phyloP scores from a whole-genome alignment of 1,284 basidiomycete species.

The Cerrena zonata region DNA sequence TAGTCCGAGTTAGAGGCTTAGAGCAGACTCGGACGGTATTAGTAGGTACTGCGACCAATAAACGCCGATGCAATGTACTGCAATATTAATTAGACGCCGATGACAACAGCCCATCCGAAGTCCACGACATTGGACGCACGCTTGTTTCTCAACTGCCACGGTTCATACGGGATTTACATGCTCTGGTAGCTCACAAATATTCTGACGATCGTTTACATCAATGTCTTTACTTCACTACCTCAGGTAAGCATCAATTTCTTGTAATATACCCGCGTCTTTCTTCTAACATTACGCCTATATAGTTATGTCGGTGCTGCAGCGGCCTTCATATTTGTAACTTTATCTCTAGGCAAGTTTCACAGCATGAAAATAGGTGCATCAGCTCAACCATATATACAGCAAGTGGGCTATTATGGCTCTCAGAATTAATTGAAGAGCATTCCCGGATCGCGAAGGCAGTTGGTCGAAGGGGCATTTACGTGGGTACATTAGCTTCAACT shows the following conservation, averaged over 20 bases:
- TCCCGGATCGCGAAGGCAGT: constrained; percentile 72
- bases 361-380: background rate
- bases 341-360: constrained; percentile 28
- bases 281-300: background rate
- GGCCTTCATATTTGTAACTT: constrained; percentile 32
- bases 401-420: constrained; percentile 86
- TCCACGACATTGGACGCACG: background rate
- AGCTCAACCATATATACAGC: constrained; percentile 41
- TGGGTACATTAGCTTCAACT: constrained; percentile 37
- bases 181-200: constrained; percentile 14
- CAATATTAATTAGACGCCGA: background rate
- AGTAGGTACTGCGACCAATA: background rate
- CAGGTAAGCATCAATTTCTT: constrained; percentile 14
- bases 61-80: background rate
- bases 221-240: constrained; percentile 22
- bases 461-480: constrained; percentile 81
- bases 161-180: constrained; percentile 7
- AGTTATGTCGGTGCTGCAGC: constrained; percentile 32
- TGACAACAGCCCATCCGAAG: background rate
- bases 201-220: background rate
- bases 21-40: background rate
- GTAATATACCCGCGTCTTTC: background rate
- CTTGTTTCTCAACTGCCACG: background rate
- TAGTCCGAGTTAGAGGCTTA: too few relatives aligned
- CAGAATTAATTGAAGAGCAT: constrained; percentile 92